phyloP scores from a whole-genome alignment of 192 early-diverging fungal species.

The Linnemannia elongata region DNA sequence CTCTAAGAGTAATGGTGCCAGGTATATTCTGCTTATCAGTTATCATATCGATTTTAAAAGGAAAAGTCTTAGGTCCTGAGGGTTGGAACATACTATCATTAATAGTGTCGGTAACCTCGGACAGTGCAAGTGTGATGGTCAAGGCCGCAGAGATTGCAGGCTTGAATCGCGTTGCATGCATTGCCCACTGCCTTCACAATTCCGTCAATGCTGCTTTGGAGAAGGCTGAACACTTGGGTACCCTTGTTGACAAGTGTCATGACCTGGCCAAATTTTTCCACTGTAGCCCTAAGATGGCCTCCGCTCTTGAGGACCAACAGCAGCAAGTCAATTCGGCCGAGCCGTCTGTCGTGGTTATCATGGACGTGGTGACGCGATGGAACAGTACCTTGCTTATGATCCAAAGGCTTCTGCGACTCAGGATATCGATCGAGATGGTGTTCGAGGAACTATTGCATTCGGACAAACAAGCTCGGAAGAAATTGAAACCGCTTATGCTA shows the following conservation, averaged over 20 bases:
- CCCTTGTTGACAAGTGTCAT: constrained; percentile 3
- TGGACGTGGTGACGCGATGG: constrained; percentile 25
- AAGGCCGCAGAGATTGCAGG: constrained; percentile 1
- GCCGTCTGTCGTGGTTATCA: neutral
- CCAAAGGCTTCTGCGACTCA: neutral
- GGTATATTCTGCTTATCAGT: neutral
- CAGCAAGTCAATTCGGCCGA: neutral
- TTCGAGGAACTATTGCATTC: neutral
- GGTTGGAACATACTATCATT: neutral
- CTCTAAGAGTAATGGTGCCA: neutral
- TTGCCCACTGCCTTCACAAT: constrained; percentile 29
- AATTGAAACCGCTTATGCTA: constrained; percentile 8
- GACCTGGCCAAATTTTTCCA: constrained; percentile 15
- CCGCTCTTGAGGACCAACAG: neutral
- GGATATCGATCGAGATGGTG: neutral
- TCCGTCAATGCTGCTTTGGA: constrained; percentile 4
- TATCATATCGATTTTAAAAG: neutral
- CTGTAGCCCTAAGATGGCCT: constrained; percentile 23
- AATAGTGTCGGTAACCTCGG: constrained; percentile 7
- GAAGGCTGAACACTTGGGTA: neutral
- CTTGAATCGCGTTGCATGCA: constrained; percentile 3
- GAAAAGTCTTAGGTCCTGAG: neutral
- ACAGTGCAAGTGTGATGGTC: constrained; percentile 24
- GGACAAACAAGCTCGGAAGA: neutral
- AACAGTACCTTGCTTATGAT: constrained; percentile 13